Evolutionary conservation across 2,329 filamentous ascomycete species (phyloP).

Genomic region (Didymella exigua): DNA sequence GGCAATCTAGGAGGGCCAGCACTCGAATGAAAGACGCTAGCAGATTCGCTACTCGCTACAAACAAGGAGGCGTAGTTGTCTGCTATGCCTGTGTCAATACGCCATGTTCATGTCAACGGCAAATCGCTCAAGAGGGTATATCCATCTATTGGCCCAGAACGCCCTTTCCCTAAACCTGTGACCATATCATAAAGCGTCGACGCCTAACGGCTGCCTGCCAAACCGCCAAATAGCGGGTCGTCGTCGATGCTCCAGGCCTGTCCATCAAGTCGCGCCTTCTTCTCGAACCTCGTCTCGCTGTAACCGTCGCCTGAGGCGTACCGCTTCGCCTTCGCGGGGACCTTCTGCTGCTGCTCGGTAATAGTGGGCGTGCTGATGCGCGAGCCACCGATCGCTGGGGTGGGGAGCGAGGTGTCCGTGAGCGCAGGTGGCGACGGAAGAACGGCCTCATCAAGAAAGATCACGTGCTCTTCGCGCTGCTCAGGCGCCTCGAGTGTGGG

Average conservation of each 20-base stretch:
- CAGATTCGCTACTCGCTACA: not conserved
- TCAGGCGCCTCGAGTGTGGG: not conserved
- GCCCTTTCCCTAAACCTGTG: not conserved
- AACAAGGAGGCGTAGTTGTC: no score
- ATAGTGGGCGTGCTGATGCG: slow-evolving; percentile 30
- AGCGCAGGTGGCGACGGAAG: slow-evolving; percentile 31
- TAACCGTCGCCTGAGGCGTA: slow-evolving; percentile 2
- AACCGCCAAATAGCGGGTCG: not conserved
- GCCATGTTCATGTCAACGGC: slow-evolving; percentile 1
- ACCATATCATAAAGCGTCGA: not conserved
- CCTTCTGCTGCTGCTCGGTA: not conserved
- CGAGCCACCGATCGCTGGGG: slow-evolving; percentile 29
- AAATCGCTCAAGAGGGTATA: slow-evolving; percentile 3
- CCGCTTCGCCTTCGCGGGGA: slow-evolving; percentile 5
- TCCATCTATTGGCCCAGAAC: not conserved
- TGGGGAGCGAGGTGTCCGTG: slow-evolving; percentile 35
- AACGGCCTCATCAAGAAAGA: slow-evolving; percentile 21
- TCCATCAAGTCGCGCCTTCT: slow-evolving; percentile 22
- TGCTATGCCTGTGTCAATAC: not conserved
- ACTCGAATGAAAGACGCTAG: no score
- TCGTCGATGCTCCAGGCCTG: slow-evolving; percentile 7
- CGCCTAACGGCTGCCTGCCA: not conserved
- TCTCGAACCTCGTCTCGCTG: slow-evolving; percentile 14
- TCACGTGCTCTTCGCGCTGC: slow-evolving; percentile 3
- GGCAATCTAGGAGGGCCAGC: no score